Conservation (phyloP, 768 basidiomycete species). For the Boletus huronensis region DNA sequence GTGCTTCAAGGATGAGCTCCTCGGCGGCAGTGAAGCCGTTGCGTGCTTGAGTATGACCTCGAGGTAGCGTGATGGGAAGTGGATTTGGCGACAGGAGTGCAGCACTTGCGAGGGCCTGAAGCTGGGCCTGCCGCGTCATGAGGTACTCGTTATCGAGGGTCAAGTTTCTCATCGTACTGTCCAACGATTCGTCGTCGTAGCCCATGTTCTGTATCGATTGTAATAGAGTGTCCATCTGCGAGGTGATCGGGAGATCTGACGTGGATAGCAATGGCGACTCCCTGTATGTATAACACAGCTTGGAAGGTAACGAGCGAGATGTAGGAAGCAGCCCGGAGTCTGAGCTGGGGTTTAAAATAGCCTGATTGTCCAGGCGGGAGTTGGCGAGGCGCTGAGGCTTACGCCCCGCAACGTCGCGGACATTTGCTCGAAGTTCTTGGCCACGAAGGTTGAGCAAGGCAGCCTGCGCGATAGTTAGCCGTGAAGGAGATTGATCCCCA, state of each 20-base stretch:
- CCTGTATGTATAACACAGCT: constrained; percentile 16
- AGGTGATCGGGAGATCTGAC: constrained; percentile 27
- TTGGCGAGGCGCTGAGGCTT: constrained; percentile 10
- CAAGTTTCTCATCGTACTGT: constrained; percentile 10
- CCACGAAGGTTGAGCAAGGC: constrained; percentile 73
- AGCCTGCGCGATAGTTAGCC: constrained; percentile 76
- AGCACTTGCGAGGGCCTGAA: constrained; percentile 24
- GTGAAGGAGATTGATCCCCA: constrained; percentile 58
- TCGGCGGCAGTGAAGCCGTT: constrained; percentile 68
- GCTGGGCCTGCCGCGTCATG: constrained; percentile 17
- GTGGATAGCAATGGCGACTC: constrained; percentile 15
- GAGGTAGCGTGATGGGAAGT: constrained; percentile 10
- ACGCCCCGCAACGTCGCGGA: constrained; percentile 1
- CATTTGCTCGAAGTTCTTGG: constrained; percentile 42
- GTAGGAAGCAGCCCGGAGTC: constrained; percentile 9
- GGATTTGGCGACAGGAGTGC: constrained; percentile 9
- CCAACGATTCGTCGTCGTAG: constrained; percentile 15
- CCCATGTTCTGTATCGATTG: constrained; percentile 33
- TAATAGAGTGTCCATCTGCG: constrained; percentile 39
- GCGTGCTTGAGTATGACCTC: constrained; percentile 35
- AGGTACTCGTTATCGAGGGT: constrained; percentile 17
- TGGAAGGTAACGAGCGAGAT: constrained; percentile 21
- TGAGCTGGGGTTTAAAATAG: neutral
- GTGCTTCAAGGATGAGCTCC: constrained; percentile 62
- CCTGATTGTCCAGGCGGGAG: constrained; percentile 2